A percentile compares a stretch with the other conserved stretches of the same genome.
phyloP scores from a whole-genome alignment of 805 yeast species.

The Cyberlindnera saturnus region DNA sequence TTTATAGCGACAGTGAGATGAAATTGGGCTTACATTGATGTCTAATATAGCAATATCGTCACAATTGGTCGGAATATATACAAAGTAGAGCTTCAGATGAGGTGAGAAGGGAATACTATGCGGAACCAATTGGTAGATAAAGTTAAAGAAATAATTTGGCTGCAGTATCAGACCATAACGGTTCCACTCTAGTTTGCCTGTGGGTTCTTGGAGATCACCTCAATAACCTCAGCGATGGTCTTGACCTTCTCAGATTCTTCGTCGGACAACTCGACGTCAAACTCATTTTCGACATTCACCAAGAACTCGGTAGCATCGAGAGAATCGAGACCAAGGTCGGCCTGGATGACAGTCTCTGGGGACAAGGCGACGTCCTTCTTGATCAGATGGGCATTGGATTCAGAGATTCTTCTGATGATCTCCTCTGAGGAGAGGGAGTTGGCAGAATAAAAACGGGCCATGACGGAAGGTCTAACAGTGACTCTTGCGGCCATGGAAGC shows the following conservation, averaged over 20 bases:
- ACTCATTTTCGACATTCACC: constrained; percentile 93
- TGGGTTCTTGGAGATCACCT: constrained; percentile 71
- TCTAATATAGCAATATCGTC: no score
- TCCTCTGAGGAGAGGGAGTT: constrained; percentile 70
- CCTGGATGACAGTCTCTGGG: constrained; percentile 31
- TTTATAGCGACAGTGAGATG: no score
- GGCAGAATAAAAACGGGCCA: constrained; percentile 46
- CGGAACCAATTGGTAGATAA: no score
- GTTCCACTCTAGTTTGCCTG: constrained; percentile 25
- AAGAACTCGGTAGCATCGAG: constrained; percentile 93
- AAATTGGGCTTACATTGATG: no score
- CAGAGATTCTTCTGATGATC: constrained; percentile 74
- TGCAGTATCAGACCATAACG: no score
- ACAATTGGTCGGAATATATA: not conserved
- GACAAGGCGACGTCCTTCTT: constrained; percentile 45
- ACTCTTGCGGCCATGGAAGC: constrained; percentile 24
- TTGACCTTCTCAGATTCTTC: constrained; percentile 89
- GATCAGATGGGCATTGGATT: constrained; percentile 64
- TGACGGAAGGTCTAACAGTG: constrained; percentile 25
- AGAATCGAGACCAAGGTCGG: constrained; percentile 84
- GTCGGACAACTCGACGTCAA: constrained; percentile 80
- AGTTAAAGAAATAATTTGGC: no score
- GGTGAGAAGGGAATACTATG: not conserved
- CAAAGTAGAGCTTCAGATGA: not conserved
- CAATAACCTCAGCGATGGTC: constrained; percentile 89